Evolutionary conservation across 148 eudicot genomes (phyloP), one percentile per base, ranked within the genome.

Genomic region (Vaccinium darrowii): DNA sequence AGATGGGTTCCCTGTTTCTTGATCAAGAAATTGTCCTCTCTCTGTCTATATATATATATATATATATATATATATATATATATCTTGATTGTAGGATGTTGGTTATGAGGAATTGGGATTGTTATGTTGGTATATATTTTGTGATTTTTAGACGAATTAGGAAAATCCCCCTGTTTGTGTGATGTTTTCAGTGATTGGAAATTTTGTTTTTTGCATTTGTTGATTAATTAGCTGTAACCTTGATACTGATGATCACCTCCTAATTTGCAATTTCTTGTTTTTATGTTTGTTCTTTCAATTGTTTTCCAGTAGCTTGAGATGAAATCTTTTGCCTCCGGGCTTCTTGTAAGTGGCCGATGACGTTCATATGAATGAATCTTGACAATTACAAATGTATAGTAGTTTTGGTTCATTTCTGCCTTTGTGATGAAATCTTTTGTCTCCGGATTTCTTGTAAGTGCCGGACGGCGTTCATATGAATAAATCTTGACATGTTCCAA

Each of bases 1-100:
- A 7, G 63, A 84, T 51, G 53, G 80, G 33, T 49, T 84, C 13
- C 62, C 86, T 13, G 86, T 84, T 78, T 63, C 82, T 63, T 78
- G 73, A 63, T 84, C 74, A 51, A 65, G 14, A 65, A 13, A 21
- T 54, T 15, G 2, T 77, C 50, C 0, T 10, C 21, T 16, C 13
- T 53, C 3, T 33, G 36, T 33, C 1, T 33, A 1, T 51, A 0
- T 51, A 1, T 51, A 51, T 3, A 3, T 39, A 39, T 3, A 39
- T 39, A 39, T 39, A 39, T 39, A 36, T 36, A 36, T 36, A 36
- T 3, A 3, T 39, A 39, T 3, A 39, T 39, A 39, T 39, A 39
- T 39, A 36, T 36, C 0, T 36, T 0, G 13, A 63, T 63, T n/a
- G 30, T 9, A 63, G 71, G 30, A 63, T 65, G 12, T 63, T 63